Evolutionary conservation across 257 asterid species (phyloP).

Genomic region (Striga asiatica): DNA sequence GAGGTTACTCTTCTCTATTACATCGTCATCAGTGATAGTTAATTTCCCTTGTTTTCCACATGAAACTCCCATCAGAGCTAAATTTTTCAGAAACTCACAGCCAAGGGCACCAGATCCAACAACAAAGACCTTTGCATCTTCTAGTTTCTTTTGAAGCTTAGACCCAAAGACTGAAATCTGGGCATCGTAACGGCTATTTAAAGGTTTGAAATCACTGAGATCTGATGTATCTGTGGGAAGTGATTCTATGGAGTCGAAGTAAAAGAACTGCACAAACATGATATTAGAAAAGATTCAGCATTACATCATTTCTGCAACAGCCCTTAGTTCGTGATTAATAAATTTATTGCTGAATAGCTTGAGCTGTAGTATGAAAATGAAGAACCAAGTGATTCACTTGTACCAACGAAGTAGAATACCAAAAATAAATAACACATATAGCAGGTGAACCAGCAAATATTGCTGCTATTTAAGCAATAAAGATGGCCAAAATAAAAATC

Average conservation of each 20-base stretch:
- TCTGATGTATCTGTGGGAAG: constrained; percentile 33
- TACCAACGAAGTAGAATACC: not conserved
- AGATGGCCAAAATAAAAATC: no score
- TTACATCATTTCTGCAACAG: no score
- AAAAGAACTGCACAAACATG: constrained; percentile 32
- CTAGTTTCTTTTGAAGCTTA: constrained; percentile 40
- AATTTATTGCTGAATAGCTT: not conserved
- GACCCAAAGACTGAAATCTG: constrained; percentile 48
- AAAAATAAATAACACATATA: not conserved
- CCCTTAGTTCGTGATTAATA: no score
- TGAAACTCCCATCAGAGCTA: constrained; percentile 43
- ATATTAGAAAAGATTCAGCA: not conserved
- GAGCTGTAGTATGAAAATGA: not conserved
- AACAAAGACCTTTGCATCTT: constrained; percentile 29
- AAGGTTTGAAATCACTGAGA: constrained; percentile 28
- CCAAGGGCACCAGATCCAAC: constrained; percentile 52
- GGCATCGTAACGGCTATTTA: constrained; percentile 45
- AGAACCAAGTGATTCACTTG: not conserved
- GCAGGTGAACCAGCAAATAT: not conserved
- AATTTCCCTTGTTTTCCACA: constrained; percentile 35
- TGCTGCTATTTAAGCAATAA: not conserved
- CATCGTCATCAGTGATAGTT: constrained; percentile 46
- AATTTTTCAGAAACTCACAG: constrained; percentile 39
- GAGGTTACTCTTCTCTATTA: constrained; percentile 43
- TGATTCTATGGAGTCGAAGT: constrained; percentile 44